Evolutionary conservation across 345 rosid genomes (phyloP).

Genomic region (Lepidium sativum): DNA sequence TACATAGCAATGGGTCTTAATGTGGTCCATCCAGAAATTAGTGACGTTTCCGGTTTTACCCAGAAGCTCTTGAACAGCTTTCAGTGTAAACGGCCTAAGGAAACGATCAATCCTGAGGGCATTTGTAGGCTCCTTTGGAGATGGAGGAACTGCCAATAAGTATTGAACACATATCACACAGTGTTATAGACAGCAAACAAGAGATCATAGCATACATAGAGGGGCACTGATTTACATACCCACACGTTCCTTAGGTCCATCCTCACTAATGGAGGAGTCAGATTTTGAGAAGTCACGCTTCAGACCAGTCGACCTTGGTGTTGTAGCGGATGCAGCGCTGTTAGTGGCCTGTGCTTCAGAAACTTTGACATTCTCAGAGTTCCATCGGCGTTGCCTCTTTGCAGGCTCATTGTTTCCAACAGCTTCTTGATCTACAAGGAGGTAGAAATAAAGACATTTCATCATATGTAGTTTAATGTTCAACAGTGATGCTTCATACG

Average conservation of each 20-base stretch:
- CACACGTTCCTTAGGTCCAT: conserved; percentile 68
- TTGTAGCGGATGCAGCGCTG: conserved; percentile 37
- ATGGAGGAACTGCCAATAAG: conserved; percentile 65
- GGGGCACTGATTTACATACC: conserved; percentile 43
- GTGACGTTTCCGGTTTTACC: conserved; percentile 74
- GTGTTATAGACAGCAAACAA: neutral
- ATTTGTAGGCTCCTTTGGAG: conserved; percentile 67
- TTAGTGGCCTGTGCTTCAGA: conserved; percentile 48
- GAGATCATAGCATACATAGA: conserved; percentile 4
- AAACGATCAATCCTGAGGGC: conserved; percentile 85
- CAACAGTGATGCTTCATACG: neutral
- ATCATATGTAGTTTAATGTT: neutral
- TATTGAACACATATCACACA: neutral
- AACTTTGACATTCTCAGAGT: conserved; percentile 53
- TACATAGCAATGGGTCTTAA: conserved; percentile 94
- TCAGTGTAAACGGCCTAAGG: conserved; percentile 91
- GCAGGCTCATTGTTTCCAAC: conserved; percentile 49
- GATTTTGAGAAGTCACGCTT: conserved; percentile 59
- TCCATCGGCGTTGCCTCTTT: conserved; percentile 94
- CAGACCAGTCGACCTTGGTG: conserved; percentile 47
- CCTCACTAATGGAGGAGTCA: conserved; percentile 55
- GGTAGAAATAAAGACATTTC: neutral
- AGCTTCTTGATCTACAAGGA: conserved; percentile 60
- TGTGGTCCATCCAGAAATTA: conserved; percentile 95
- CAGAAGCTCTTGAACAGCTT: conserved; percentile 93